Base-by-base conservation (phyloP, 1,284 basidiomycete species). In the Ceratobasidium sp. region DNA sequence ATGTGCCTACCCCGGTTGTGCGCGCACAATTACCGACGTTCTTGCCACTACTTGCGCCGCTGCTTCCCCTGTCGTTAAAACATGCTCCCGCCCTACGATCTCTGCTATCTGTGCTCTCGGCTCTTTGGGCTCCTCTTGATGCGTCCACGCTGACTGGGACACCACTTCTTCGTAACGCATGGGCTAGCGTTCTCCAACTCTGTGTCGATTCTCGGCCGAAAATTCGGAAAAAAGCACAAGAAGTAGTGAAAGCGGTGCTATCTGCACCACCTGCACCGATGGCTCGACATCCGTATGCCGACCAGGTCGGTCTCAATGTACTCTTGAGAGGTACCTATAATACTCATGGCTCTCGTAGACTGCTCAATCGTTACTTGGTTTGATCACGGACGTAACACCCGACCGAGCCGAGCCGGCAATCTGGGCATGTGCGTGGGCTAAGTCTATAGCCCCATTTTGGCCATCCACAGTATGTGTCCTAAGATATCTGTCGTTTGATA, bases 181-280 rank as follows among this genome's bases (percentile, higher is more conserved):
- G 94, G 84, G 90, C 91, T 44, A 90, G 91, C 29, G 86, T 97
- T 64, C 86, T 99, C 64, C 91, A 94, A 77, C 86, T 99, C 67
- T 92, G 91, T 80, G 86, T 96, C 67, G 97, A 99, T 85, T 89
- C 91, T 1, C 87, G 97, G 61, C 97, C 98, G 49, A 99, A 99
- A 86, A 95, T 99, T 64, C 90, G 98, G 76, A 96, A 91, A 84
- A 90, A 92, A 79, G 96, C 97, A 9, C 92, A 93, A 76, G 96
- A 98, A 80, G 89, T 95, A 29, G 88, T 99, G 54, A 88, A 88
- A 79, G 91, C 94, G 79, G 87, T 96, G 3, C 87, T 97, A 37
- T 86, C 87, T 5, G 87, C 88, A 15, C 95, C 96, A 17, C 92
- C 95, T 0, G 86, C 90, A 5, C 96, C 96, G 0, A 86, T 93